phyloP scores from a whole-genome alignment of 2,329 filamentous ascomycete genomes.

The Epichloe uncinata region DNA sequence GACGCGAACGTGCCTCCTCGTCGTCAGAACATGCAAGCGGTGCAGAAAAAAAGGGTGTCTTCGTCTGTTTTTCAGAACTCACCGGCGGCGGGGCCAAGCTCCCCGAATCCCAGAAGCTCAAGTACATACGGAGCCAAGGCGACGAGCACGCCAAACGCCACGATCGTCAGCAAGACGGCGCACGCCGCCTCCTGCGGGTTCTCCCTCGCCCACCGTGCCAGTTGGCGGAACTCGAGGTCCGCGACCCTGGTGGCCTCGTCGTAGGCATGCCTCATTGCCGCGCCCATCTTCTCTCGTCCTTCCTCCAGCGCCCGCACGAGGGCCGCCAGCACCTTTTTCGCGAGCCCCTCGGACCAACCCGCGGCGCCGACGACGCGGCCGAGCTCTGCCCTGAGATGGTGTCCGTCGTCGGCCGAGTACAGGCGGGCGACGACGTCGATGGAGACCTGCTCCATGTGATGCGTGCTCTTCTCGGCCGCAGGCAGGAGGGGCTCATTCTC shows the following conservation, averaged over 20 bases:
- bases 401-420: background rate
- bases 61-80: too few species aligned
- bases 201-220: background rate
- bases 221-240: background rate
- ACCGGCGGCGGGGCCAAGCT: background rate
- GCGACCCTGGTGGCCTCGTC: background rate
- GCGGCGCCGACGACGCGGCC: background rate
- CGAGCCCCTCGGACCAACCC: background rate
- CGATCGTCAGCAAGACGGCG: background rate
- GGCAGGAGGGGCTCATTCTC: too few species aligned
- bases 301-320: background rate
- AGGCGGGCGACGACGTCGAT: background rate
- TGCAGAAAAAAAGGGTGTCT: too few species aligned
- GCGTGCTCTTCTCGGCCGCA: too few species aligned
- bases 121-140: background rate
- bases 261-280: background rate
- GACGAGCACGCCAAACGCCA: background rate
- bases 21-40: background rate
- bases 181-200: background rate
- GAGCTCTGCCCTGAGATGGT: background rate
- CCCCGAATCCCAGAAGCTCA: background rate
- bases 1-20: constrained; percentile 3
- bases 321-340: background rate
- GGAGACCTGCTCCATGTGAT: too few species aligned
- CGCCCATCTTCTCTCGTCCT: background rate